Evolutionary conservation across 75 land plant species (phyloP), one percentile per base, ranked within the genome.

Genomic region (Cupressus sempervirens): DNA sequence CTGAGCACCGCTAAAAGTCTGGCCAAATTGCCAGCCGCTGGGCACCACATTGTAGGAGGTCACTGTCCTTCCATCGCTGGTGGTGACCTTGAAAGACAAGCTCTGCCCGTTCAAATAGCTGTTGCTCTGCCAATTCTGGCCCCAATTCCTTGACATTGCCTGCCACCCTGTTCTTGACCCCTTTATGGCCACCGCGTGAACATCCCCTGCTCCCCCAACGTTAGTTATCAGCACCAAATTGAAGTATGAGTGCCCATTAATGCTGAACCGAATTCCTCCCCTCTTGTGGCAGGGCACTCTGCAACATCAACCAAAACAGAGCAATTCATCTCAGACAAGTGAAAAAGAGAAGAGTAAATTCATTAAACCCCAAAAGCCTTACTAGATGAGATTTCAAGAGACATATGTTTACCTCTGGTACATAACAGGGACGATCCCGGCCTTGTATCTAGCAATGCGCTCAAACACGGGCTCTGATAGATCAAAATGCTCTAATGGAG

Each of bases 381-480:
- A n/a, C n/a, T n/a, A n/a, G 4, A 58, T 5, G 5, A 56, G 62
- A 14, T 56, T 56, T 56, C 5, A 18, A 3, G 62, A 5, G 62
- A 4, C n/a, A 18, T 0, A 58, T 26, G 23, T n/a, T 23, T 23
- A 85, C 86, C 86, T 85, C 4, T 83, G 73, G 85, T 85, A 85
- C 34, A 41, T 83, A 16, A 85, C 86, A 0, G 86, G 86, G 38
- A 85, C 86, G 10, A 85, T 85, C 32, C 86, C 86, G 9, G 80
- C 83, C 82, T 23, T 85, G 34, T 20, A 85, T 32, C 83, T 85
- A 2, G 86, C 86, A 8, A 85, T 82, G 15, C 10, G 50, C 52
- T 85, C 32, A 41, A 81, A 85, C 7, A 83, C 85, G 0, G 86
- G 86, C 85, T 85, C 84, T 3, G 86, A 80, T 30, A 85, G 29